Percentiles rank a stretch among this genome's conserved stretches.
phyloP scores from a whole-genome alignment of 2,329 filamentous ascomycete species.

The Akanthomyces muscarius region DNA sequence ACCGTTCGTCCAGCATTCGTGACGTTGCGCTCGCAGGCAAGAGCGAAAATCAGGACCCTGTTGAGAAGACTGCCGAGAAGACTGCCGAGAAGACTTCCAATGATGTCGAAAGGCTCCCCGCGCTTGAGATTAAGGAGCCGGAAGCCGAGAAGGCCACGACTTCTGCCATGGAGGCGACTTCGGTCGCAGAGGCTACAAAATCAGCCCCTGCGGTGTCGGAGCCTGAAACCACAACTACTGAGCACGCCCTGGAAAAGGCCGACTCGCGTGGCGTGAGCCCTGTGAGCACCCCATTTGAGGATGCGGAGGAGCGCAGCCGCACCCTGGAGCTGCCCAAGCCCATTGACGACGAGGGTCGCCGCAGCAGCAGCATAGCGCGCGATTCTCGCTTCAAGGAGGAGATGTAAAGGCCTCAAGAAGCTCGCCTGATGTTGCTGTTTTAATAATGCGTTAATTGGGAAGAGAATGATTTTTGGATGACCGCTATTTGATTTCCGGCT shows the following conservation, averaged over 20 bases:
- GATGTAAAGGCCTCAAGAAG: conserved; percentile 29
- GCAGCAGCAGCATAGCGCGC: conserved; percentile 49
- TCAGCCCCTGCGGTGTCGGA: neutral
- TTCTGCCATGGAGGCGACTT: neutral
- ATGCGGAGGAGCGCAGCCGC: conserved; percentile 27
- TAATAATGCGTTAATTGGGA: neutral
- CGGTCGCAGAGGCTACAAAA: neutral
- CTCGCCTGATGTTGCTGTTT: neutral
- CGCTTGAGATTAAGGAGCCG: conserved; percentile 29
- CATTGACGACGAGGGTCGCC: conserved; percentile 35
- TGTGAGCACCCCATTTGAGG: conserved; percentile 44
- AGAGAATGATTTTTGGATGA: conserved; percentile 5
- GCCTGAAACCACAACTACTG: neutral
- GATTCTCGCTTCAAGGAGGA: conserved; percentile 59
- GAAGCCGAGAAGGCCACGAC: conserved; percentile 12
- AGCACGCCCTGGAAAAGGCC: neutral
- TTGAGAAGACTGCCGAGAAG: conserved; percentile 22
- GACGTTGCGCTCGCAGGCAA: conserved; percentile 45
- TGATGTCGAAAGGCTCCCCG: neutral
- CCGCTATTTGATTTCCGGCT: neutral
- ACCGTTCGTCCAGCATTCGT: conserved; percentile 40
- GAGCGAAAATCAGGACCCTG: conserved; percentile 22
- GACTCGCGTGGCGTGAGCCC: conserved; percentile 37
- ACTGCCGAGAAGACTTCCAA: neutral
- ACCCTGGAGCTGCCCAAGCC: conserved; percentile 27